These are phyloP conservation scores for Pelargonium australe DNA, from an alignment of 441 rosid genomes.

Conservation along the genomic window DNA sequence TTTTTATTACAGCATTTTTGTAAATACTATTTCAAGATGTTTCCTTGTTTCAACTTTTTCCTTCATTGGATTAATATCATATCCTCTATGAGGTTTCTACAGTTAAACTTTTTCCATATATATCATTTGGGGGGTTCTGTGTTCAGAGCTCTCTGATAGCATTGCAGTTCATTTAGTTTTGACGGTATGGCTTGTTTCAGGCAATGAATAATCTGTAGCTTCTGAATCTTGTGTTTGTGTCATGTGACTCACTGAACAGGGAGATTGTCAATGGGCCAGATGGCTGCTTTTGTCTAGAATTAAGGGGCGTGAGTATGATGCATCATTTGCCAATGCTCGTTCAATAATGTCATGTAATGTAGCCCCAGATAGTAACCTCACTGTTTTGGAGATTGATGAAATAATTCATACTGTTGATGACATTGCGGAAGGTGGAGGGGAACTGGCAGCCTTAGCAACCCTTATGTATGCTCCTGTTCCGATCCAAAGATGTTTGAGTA, in stretches of 20 bases:
- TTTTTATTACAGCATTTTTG: background rate
- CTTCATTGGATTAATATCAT: slow-evolving; percentile 1
- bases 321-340: slow-evolving; percentile 91
- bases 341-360: slow-evolving; percentile 52
- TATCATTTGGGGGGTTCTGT: background rate
- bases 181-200: slow-evolving; percentile 10
- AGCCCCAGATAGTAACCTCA: slow-evolving; percentile 46
- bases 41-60: background rate
- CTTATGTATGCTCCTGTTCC: slow-evolving; percentile 75
- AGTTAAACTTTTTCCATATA: background rate
- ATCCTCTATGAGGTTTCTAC: background rate
- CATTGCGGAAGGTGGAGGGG: slow-evolving; percentile 95
- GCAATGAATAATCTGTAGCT: slow-evolving; percentile 9
- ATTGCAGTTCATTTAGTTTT: slow-evolving; percentile 9
- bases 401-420: slow-evolving; percentile 83
- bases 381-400: slow-evolving; percentile 53
- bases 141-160: slow-evolving; percentile 13
- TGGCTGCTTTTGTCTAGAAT: slow-evolving; percentile 89
- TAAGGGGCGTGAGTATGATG: slow-evolving; percentile 88
- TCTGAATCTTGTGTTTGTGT: slow-evolving; percentile 19
- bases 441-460: slow-evolving; percentile 98
- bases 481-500: slow-evolving; percentile 65
- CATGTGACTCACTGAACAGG: slow-evolving; percentile 44
- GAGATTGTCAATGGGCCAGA: slow-evolving; percentile 96
- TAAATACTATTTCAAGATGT: background rate